Percentiles rank a stretch among this genome's conserved stretches.
Conservation (phyloP, 257 asterid genomes). For the Solanum pennellii region DNA sequence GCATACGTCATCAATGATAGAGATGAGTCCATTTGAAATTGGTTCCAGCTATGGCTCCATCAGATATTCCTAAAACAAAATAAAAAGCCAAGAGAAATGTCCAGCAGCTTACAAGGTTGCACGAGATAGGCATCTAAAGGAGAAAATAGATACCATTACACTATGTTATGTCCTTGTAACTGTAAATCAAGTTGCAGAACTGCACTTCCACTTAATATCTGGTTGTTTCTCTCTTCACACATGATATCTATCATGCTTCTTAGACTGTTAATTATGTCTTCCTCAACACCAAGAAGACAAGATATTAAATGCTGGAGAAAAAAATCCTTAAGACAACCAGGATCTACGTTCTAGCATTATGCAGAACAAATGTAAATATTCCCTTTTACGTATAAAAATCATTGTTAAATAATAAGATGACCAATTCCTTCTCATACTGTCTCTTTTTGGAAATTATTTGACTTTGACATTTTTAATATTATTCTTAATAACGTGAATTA, state of each 20-base stretch:
- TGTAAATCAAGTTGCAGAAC: too few relatives aligned
- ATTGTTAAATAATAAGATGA: not conserved
- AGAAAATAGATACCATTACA: too few relatives aligned
- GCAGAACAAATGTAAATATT: not conserved
- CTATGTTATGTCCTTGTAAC: too few relatives aligned
- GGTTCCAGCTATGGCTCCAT: too few relatives aligned
- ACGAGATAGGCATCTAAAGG: too few relatives aligned
- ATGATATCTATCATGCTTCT: conserved; percentile 76
- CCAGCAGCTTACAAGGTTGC: too few relatives aligned
- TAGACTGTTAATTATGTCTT: conserved; percentile 77
- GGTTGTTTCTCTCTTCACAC: conserved; percentile 17
- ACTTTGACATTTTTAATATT: not conserved
- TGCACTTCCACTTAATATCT: too few relatives aligned
- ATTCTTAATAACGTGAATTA: not conserved
- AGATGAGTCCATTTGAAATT: too few relatives aligned
- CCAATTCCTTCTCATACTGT: not conserved
- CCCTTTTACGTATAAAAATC: too few relatives aligned
- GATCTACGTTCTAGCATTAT: not conserved
- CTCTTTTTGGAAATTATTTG: not conserved
- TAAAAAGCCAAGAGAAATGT: too few relatives aligned
- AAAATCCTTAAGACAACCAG: not conserved
- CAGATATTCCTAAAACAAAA: too few relatives aligned
- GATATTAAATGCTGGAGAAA: not conserved
- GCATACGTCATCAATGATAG: too few relatives aligned
- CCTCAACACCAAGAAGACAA: conserved; percentile 27